These are phyloP conservation scores for Acer campestre DNA, from an alignment of 345 rosid species.

Conservation along the genomic window DNA sequence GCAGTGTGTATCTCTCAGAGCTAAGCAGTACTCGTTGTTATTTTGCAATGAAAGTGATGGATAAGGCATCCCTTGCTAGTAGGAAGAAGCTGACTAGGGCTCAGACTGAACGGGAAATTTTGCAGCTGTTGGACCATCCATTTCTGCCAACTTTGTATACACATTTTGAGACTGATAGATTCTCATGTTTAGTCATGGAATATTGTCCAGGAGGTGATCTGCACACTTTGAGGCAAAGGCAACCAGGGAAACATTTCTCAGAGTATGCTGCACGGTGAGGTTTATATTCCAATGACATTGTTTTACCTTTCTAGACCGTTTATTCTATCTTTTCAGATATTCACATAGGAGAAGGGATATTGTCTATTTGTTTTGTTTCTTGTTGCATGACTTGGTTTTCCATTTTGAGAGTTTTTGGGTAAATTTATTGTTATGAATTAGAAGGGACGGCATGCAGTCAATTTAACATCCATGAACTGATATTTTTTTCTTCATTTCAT, in stretches of 20 bases:
- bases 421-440: background rate
- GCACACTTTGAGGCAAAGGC: slow-evolving; percentile 90
- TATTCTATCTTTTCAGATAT: background rate
- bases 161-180: slow-evolving; percentile 95
- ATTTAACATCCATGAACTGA: background rate
- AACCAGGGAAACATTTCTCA: slow-evolving; percentile 92
- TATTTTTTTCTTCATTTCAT: background rate
- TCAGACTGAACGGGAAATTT: slow-evolving; percentile 96
- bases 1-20: slow-evolving; percentile 97
- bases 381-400: background rate
- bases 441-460: background rate
- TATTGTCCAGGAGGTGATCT: slow-evolving; percentile 99
- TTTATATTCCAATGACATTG: slow-evolving; percentile 13
- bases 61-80: slow-evolving; percentile 93
- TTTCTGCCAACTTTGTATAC: slow-evolving; percentile 94
- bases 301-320: background rate
- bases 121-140: slow-evolving; percentile 95
- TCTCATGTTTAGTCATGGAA: slow-evolving; percentile 97
- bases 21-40: slow-evolving; percentile 83
- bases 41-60: slow-evolving; percentile 99
- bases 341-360: background rate
- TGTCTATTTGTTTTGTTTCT: slow-evolving; percentile 2
- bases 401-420: slow-evolving; percentile 1
- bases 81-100: slow-evolving; percentile 93
- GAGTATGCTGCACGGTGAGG: slow-evolving; percentile 98